Evolutionary conservation across 192 early-diverging fungal species (phyloP).

Genomic region (Paraglomus brasilianum): DNA sequence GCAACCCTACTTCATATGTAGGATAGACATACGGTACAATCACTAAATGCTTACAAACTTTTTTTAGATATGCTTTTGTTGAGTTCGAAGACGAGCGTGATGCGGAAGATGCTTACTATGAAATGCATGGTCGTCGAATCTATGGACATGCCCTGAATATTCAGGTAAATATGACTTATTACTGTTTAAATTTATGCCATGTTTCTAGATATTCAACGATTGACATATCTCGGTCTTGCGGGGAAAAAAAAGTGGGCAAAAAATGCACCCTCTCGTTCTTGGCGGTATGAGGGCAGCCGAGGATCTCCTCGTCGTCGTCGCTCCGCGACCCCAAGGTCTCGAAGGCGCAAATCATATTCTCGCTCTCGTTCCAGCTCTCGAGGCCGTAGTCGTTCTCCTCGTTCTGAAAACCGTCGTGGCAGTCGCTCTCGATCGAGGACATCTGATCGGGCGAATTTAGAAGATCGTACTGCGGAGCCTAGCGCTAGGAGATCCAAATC

Average conservation of each 20-base stretch:
- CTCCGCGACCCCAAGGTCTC: slow-evolving; percentile 32
- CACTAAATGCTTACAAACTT: slow-evolving; percentile 21
- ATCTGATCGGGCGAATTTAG: background rate
- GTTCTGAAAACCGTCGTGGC: slow-evolving; percentile 6
- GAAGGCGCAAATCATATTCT: slow-evolving; percentile 44
- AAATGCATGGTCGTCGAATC: slow-evolving; percentile 82
- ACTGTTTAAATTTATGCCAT: background rate
- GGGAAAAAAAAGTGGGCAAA: slow-evolving; percentile 70
- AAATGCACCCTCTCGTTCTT: slow-evolving; percentile 73
- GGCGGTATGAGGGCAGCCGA: slow-evolving; percentile 72
- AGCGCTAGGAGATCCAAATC: slow-evolving; percentile 12
- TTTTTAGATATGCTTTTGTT: slow-evolving; percentile 86
- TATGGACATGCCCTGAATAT: slow-evolving; percentile 80
- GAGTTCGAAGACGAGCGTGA: slow-evolving; percentile 92
- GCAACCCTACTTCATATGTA: too few species aligned
- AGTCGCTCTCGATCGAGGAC: background rate
- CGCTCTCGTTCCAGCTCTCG: slow-evolving; percentile 37
- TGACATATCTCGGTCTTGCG: background rate
- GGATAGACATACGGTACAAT: too few species aligned
- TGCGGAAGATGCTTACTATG: slow-evolving; percentile 89
- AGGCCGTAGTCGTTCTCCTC: slow-evolving; percentile 18
- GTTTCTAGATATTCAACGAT: background rate
- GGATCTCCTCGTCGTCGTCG: slow-evolving; percentile 45
- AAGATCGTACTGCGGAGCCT: slow-evolving; percentile 10
- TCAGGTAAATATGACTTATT: slow-evolving; percentile 54